These are phyloP conservation scores for Coix lacrymajobi DNA, from an alignment of 176 grass and related monocot species.

Conservation along the genomic window DNA sequence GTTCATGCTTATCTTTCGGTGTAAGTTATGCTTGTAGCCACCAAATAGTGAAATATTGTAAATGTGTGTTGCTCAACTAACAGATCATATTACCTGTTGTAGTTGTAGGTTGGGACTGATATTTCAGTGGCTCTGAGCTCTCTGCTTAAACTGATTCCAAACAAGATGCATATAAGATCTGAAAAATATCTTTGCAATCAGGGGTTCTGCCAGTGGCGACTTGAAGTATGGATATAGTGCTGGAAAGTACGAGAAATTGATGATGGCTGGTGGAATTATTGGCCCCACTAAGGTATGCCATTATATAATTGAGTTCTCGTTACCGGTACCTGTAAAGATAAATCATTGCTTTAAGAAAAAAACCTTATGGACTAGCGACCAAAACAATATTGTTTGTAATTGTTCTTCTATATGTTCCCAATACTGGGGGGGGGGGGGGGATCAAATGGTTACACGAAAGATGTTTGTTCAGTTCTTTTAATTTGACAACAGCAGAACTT, in stretches of 20 bases:
- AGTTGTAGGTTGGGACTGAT: constrained; percentile 46
- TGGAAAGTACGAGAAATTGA: constrained; percentile 60
- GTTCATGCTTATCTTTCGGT: constrained; percentile 2
- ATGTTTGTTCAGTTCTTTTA: too few relatives aligned
- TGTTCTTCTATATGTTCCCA: not conserved
- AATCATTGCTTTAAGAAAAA: too few relatives aligned
- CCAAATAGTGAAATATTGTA: not conserved
- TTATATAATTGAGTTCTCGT: not conserved
- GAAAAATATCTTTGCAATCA: constrained; percentile 8
- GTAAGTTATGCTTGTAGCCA: constrained; percentile 3
- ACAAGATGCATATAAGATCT: constrained; percentile 14
- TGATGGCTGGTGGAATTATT: constrained; percentile 54
- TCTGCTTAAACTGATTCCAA: constrained; percentile 41
- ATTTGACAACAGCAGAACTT: too few relatives aligned
- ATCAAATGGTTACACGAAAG: not conserved
- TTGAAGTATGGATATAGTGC: constrained; percentile 53
- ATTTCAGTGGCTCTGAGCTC: constrained; percentile 42
- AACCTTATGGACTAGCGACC: not conserved
- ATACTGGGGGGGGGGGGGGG: too few relatives aligned
- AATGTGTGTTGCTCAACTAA: not conserved
- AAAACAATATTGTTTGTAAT: not conserved
- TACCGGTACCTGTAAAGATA: not conserved
- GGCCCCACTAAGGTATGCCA: constrained; percentile 45
- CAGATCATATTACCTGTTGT: not conserved
- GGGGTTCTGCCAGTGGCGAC: constrained; percentile 47